Evolutionary conservation across 805 yeast species (phyloP).

Genomic region (Sugiyamaella lignohabitans): DNA sequence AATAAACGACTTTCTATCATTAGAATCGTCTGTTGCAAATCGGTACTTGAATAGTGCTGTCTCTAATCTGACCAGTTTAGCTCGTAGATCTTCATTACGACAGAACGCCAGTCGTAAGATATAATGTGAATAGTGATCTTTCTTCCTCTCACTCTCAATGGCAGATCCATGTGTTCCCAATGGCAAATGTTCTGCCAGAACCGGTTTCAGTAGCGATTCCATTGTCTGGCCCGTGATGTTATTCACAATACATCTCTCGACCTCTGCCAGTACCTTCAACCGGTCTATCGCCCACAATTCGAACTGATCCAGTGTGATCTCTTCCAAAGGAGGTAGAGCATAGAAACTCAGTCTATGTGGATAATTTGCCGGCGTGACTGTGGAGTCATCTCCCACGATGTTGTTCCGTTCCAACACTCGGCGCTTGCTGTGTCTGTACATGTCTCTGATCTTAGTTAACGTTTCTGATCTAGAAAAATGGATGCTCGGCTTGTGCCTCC

Average conservation of each 20-base stretch:
- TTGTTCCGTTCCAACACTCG: constrained; percentile 29
- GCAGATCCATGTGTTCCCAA: constrained; percentile 37
- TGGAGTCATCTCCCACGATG: constrained; percentile 31
- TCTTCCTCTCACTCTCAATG: constrained; percentile 54
- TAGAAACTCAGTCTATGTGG: constrained; percentile 68
- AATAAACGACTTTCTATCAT: constrained; percentile 70
- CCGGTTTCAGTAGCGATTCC: constrained; percentile 57
- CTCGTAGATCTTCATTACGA: constrained; percentile 70
- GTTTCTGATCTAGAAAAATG: too few relatives aligned
- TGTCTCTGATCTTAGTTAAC: too few relatives aligned
- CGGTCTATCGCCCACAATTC: constrained; percentile 96
- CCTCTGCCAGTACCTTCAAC: constrained; percentile 71
- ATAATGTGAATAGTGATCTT: constrained; percentile 89
- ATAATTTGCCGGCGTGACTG: constrained; percentile 33
- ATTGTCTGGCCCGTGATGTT: constrained; percentile 59
- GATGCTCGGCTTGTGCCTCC: too few relatives aligned
- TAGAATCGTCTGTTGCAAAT: constrained; percentile 52
- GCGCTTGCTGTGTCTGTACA: constrained; percentile 28
- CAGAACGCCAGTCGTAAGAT: constrained; percentile 86
- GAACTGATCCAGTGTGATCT: constrained; percentile 86
- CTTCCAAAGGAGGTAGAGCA: constrained; percentile 68
- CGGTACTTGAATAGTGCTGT: constrained; percentile 66
- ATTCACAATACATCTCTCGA: constrained; percentile 67
- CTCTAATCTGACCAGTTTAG: constrained; percentile 73
- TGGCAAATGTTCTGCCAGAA: constrained; percentile 60